Evolutionary conservation across 805 yeast genomes (phyloP).

Genomic region (Kuraishia ogatae): DNA sequence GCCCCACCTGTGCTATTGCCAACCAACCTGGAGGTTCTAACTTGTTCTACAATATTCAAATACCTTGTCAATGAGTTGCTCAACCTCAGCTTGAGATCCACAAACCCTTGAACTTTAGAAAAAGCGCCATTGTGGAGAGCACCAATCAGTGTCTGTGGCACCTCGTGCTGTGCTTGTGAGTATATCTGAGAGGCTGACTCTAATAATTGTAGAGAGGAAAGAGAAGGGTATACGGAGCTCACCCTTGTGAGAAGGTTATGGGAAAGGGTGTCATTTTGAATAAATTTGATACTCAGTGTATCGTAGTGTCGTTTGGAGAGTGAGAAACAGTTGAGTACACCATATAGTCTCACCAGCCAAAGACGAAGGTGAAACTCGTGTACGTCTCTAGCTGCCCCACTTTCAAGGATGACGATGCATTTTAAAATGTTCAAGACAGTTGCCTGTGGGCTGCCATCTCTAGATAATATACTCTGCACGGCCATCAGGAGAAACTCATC

Average conservation of each 20-base stretch:
- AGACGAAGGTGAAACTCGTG: slow-evolving; percentile 64
- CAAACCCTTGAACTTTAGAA: slow-evolving; percentile 59
- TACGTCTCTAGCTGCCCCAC: slow-evolving; percentile 45
- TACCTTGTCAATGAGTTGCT: slow-evolving; percentile 39
- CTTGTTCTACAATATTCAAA: slow-evolving; percentile 23
- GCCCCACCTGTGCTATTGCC: too few relatives aligned
- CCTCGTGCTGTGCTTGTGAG: slow-evolving; percentile 41
- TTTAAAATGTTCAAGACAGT: slow-evolving; percentile 16
- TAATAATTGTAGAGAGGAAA: slow-evolving; percentile 23
- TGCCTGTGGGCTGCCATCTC: too few relatives aligned
- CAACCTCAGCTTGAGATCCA: slow-evolving; percentile 49
- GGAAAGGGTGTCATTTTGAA: slow-evolving; percentile 68
- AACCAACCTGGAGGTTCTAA: slow-evolving; percentile 25
- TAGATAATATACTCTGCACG: slow-evolving; percentile 26
- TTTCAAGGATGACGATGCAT: slow-evolving; percentile 49
- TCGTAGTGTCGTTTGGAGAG: slow-evolving; percentile 43
- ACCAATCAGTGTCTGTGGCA: slow-evolving; percentile 35
- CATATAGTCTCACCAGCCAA: slow-evolving; percentile 63
- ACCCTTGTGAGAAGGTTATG: slow-evolving; percentile 42
- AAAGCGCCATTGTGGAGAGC: slow-evolving; percentile 54
- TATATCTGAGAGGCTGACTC: slow-evolving; percentile 40
- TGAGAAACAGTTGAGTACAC: slow-evolving; percentile 43
- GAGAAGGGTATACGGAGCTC: slow-evolving; percentile 35
- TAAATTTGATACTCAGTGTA: slow-evolving; percentile 53
- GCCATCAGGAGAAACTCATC: slow-evolving; percentile 58